Base-by-base conservation (phyloP, 1,284 basidiomycete species). In the Ceratobasidium sp. region DNA sequence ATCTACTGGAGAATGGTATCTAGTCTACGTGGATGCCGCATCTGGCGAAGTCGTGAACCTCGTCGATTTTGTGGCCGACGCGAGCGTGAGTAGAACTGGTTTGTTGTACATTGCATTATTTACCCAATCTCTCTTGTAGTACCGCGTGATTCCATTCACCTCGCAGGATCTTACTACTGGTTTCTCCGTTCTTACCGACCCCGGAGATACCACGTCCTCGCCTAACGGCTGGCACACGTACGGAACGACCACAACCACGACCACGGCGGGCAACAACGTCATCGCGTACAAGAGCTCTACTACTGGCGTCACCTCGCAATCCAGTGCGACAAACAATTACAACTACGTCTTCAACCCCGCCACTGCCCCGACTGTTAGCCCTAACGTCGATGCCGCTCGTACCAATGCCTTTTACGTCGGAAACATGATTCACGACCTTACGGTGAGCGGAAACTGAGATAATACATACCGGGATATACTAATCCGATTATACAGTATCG, bases 1-100 rank as follows among this genome's bases (percentile, higher is more conserved):
- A 11, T 29, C 73, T 77, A 81, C 84, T 31, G 45, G 51, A 31
- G 60, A 63, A 19, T 91, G 89, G 89, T 86, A 87, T 79, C 89
- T 91, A 82, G 89, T 89, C 1, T 90, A 88, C 59, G 51, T 66
- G 72, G 71, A 63, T 50, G 60, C 60, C 7, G 5, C 41, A 3
- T 22, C 60, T 3, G 60, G 60, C 14, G 60, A 63, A 31, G 27
- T 63, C 19, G 60, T 63, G 22, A 63, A 63, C 44, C 15, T 48
- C 1, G 44, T 63, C 11, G 60, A 63, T 19, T 63, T 47, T 63
- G 44, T 47, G 14, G 8, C 60, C 27, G 60, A 63, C 5, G 60
- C 60, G 17, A 56, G 36, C 31, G 64, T 67, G 15, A 67, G 53
- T 36, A 53, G 6, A 45, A 27, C n/a, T 54, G 3, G 14, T n/a